Base-by-base conservation (phyloP, 2,329 filamentous ascomycete species). In the Atkinsonella texensis region DNA sequence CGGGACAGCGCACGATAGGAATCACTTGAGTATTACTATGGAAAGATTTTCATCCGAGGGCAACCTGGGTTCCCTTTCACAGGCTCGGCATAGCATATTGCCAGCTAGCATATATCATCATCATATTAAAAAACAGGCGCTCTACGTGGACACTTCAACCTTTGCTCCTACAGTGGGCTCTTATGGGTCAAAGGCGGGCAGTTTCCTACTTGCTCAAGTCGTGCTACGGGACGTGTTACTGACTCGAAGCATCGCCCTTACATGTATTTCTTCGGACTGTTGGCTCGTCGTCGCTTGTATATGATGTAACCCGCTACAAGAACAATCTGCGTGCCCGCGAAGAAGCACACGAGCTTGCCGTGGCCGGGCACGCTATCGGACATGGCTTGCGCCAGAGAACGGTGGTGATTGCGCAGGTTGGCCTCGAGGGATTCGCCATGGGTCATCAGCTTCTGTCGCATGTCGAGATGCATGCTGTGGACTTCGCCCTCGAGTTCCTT, bases 221-320 rank as follows among this genome's bases (percentile, higher is more conserved):
- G 28, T 28, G 17, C 4, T 4, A 4, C 7, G 28, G 28, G 28
- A 28, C 28, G 28, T 1, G 7, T 7, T 28, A 8, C 28, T 28
- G 28, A 8, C 7, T 6, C 5, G 20, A 23, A 8, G 4, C 28
- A 28, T 43, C 15, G 28, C 28, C 18, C n/a, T 62, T 74, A 95
- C 64, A 95, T 71, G 68, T 89, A 96, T 72, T 96, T 96, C 77
- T 95, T 95, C n/a, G 88, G 88, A 67, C 82, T 80, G 56, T 75
- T 81, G 40, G 79, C 75, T 69, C 84, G 80, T 63, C 85, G 83
- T 60, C 82, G 79, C 77, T 95, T 95, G 70, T 95, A 95, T 53
- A 83, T 64, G 39, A 88, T 66, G 63, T 90, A 95, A 1, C 75
- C 78, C 2, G 69, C 80, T 0, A 80, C 80, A 33, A 94, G 72